A percentile compares a stretch with the other conserved stretches of the same genome.
phyloP scores from a whole-genome alignment of 306 rosid genomes.

The Leucaena leucocephala region DNA sequence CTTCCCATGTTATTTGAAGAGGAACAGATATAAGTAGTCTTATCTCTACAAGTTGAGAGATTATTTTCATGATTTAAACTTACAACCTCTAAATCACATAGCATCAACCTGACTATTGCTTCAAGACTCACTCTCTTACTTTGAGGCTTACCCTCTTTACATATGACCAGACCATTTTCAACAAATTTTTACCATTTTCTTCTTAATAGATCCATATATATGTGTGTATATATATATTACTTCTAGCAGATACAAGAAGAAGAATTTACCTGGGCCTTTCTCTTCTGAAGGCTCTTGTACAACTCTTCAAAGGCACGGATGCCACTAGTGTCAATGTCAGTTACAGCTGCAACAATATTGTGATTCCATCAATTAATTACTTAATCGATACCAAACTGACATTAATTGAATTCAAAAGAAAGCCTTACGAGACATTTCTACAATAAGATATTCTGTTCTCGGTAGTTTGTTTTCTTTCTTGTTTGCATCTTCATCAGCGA shows the following conservation, averaged over 20 bases:
- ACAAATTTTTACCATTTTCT: no score
- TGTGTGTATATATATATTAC: not conserved
- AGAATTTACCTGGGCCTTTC: conserved; percentile 52
- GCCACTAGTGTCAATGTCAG: conserved; percentile 83
- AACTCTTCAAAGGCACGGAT: conserved; percentile 69
- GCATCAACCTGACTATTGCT: no score
- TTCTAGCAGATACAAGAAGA: not conserved
- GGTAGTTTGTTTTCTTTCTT: conserved; percentile 34
- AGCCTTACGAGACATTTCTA: conserved; percentile 88
- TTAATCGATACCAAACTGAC: not conserved
- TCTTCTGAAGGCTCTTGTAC: conserved; percentile 54
- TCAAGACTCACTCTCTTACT: no score
- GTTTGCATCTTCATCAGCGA: conserved; percentile 57
- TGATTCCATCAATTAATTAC: not conserved
- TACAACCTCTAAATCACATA: no score
- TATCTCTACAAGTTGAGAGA: no score
- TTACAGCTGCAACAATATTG: conserved; percentile 62
- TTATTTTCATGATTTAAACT: no score
- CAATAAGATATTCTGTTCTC: conserved; percentile 44
- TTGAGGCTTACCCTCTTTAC: no score
- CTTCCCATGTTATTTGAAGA: no score
- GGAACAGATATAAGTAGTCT: no score
- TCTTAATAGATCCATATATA: no score
- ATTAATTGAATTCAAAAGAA: not conserved
- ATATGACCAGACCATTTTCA: not conserved